Evolutionary conservation across 139 green algal genomes (phyloP), one percentile per base, ranked within the genome.

Genomic region (Coccomyxa sp.): DNA sequence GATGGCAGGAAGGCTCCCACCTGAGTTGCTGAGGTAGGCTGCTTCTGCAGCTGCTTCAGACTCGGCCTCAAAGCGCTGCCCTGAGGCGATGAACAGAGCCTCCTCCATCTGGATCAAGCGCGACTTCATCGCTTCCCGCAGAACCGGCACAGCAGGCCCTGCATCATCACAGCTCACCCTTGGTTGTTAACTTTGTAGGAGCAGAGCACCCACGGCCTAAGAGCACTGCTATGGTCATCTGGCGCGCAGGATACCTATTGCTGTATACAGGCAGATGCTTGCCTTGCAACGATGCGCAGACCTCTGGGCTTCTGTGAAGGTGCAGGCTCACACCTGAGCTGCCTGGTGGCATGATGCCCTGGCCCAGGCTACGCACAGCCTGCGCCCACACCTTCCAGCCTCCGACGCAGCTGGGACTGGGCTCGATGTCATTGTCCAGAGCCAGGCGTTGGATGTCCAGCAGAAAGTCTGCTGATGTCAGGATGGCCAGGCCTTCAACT

Each of bases 381-480:
- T 70, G 38, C 14, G 18, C 31, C 80, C 80, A 84, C 2, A 39
- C 39, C 38, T 83, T 83, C 80, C 80, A 84, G 64, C 40, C 35
- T 3, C 10, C 68, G 1, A 64, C 27, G 5, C 50, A 64, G 50
- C 18, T 31, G 14, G 44, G 64, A 0, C 44, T 36, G 34, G 44
- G 44, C 27, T 35, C 33, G 41, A 78, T 34, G 14, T 18, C 33
- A 16, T 8, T 10, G 38, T 41, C 39, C 39, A 38, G 40, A 0
- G 75, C 68, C 7, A 22, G 31, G 7, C 29, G 27, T 27, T 84
- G 80, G 75, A 84, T 39, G 34, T 83, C 76, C 39, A 64, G 38
- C 58, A 84, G 50, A n/a, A 39, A 12, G 14, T 78, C 75, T 1
- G 38, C 58, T 4, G 75, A 68, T 9, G 39, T 68, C 33, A 35